Percentiles rank a stretch among this genome's conserved stretches.
phyloP scores from a whole-genome alignment of 2,329 filamentous ascomycete genomes.

The Xylaria digitata region DNA sequence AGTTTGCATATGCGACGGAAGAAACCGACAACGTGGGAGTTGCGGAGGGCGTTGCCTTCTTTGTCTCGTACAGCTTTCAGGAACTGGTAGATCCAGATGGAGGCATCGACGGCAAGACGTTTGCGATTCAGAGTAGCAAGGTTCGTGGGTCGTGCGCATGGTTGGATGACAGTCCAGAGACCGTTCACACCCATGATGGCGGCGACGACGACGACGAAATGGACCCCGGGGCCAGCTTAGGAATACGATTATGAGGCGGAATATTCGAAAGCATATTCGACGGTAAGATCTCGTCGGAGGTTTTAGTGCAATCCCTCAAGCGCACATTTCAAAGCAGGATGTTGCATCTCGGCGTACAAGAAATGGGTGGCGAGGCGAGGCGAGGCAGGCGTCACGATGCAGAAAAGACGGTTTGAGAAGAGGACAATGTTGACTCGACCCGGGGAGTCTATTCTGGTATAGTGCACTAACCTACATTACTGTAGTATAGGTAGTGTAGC shows the following conservation, averaged over 20 bases:
- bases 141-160: constrained; percentile 94
- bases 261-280: constrained; percentile 33
- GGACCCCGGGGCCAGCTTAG: constrained; percentile 26
- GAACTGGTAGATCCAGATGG: constrained; percentile 99
- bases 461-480: too few species aligned
- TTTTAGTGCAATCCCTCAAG: neutral
- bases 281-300: neutral
- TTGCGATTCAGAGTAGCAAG: constrained; percentile 96
- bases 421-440: constrained; percentile 18
- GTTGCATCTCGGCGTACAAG: neutral
- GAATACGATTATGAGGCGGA: constrained; percentile 31
- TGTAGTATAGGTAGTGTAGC: too few species aligned
- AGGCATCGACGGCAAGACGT: constrained; percentile 95
- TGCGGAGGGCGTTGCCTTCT: constrained; percentile 94
- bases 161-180: constrained; percentile 95
- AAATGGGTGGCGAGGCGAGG: neutral
- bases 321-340: neutral
- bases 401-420: neutral
- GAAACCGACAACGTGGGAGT: constrained; percentile 96
- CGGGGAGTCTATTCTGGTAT: neutral
- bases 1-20: constrained; percentile 98
- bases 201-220: constrained; percentile 13
- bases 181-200: constrained; percentile 91
- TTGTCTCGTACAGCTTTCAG: constrained; percentile 98
- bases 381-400: neutral